Percentiles rank a stretch among this genome's conserved stretches.
phyloP scores from a whole-genome alignment of 2,329 filamentous ascomycete genomes.

The Pseudocercospora ulei region DNA sequence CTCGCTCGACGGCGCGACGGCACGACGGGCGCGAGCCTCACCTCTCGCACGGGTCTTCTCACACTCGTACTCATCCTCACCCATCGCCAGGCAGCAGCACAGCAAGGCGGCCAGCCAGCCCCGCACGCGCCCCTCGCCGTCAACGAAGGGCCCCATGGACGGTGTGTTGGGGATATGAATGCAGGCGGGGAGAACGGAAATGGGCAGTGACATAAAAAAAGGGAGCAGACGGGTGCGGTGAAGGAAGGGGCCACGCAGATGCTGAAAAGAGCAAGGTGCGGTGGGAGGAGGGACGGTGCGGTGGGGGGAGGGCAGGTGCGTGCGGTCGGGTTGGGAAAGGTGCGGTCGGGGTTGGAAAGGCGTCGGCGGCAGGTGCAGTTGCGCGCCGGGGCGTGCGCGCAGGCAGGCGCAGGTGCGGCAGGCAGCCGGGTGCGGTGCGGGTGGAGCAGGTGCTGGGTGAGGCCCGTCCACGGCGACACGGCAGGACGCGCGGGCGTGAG shows the following conservation, averaged over 20 bases:
- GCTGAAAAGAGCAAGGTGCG: neutral
- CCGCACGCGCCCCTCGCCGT: constrained; percentile 27
- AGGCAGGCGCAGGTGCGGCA: constrained; percentile 11
- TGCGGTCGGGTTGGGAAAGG: neutral
- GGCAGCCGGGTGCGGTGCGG: constrained; percentile 7
- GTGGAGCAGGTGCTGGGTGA: constrained; percentile 10
- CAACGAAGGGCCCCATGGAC: constrained; percentile 32
- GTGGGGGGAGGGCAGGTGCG: constrained; percentile 9
- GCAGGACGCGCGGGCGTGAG: constrained; percentile 8
- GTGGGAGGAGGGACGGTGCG: too few relatives aligned
- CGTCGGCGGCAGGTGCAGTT: constrained; percentile 1
- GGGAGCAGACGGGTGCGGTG: constrained; percentile 8
- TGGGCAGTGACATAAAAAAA: constrained; percentile 9
- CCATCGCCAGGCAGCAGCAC: constrained; percentile 30
- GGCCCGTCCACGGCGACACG: constrained; percentile 3
- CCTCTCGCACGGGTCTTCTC: constrained; percentile 17
- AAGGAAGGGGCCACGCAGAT: constrained; percentile 5
- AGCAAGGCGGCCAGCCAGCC: constrained; percentile 33
- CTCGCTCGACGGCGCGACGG: neutral
- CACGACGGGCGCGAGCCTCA: neutral
- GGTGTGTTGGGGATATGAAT: constrained; percentile 21
- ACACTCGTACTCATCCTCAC: constrained; percentile 26
- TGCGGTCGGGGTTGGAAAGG: neutral
- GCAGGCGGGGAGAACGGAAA: constrained; percentile 12
- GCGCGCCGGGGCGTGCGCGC: constrained; percentile 6